These are phyloP conservation scores for Monilinia fructicola DNA, from an alignment of 2,329 filamentous ascomycete genomes.

Conservation along the genomic window DNA sequence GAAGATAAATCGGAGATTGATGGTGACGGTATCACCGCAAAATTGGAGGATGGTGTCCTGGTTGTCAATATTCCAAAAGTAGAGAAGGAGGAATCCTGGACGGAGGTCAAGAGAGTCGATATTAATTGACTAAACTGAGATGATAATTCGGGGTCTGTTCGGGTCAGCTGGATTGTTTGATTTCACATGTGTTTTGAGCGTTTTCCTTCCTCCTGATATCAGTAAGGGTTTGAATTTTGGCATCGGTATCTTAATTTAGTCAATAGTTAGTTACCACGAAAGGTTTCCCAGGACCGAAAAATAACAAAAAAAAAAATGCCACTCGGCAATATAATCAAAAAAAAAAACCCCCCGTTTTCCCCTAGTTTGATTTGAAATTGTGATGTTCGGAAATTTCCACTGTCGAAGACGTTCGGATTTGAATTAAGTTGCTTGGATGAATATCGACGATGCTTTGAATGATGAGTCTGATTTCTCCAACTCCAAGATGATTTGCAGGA, in stretches of 20 bases:
- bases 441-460: background rate
- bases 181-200: background rate
- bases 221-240: slow-evolving; percentile 18
- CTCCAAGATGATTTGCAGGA: background rate
- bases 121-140: slow-evolving; percentile 40
- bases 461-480: background rate
- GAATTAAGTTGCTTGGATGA: too few species aligned
- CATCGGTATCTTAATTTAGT: slow-evolving; percentile 26
- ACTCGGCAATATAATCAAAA: slow-evolving; percentile 22
- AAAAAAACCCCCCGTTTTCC: background rate
- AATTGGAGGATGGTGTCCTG: slow-evolving; percentile 75
- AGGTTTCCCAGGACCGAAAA: slow-evolving; percentile 23
- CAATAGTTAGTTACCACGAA: slow-evolving; percentile 20
- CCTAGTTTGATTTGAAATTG: background rate
- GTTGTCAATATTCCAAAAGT: slow-evolving; percentile 75
- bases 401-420: background rate
- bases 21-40: slow-evolving; percentile 66
- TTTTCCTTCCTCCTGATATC: background rate
- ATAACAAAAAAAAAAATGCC: slow-evolving; percentile 33
- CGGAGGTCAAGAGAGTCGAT: slow-evolving; percentile 60
- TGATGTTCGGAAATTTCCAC: background rate
- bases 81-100: slow-evolving; percentile 58
- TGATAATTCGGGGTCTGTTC: slow-evolving; percentile 15
- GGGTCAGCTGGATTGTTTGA: slow-evolving; percentile 23
- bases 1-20: slow-evolving; percentile 62